Conservation (phyloP, 2,329 filamentous ascomycete species). For the Fusarium chuoi region DNA sequence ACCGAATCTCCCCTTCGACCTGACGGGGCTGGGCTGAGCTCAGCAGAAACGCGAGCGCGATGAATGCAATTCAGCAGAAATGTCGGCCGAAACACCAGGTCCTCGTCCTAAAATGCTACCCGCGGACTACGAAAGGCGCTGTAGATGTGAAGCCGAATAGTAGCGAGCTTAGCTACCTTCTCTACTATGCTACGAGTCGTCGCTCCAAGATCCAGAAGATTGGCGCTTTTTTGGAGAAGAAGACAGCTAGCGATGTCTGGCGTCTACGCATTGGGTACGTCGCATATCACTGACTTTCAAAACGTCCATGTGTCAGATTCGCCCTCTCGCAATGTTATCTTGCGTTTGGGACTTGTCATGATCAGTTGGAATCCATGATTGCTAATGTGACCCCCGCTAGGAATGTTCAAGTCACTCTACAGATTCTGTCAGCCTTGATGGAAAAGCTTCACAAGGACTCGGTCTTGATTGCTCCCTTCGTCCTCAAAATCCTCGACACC, state of each 20-base stretch:
- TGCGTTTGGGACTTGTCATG: neutral
- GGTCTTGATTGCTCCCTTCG: slow-evolving; percentile 84
- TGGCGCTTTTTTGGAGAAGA: slow-evolving; percentile 92
- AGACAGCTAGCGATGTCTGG: slow-evolving; percentile 91
- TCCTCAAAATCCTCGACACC: slow-evolving; percentile 84
- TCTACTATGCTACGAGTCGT: slow-evolving; percentile 96
- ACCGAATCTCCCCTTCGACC: neutral
- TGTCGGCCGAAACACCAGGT: slow-evolving; percentile 97
- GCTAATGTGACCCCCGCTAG: slow-evolving; percentile 56
- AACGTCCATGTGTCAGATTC: slow-evolving; percentile 26
- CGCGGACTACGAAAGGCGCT: slow-evolving; percentile 87
- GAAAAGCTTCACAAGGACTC: slow-evolving; percentile 93
- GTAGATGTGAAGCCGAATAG: slow-evolving; percentile 96
- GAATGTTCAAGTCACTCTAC: slow-evolving; percentile 93
- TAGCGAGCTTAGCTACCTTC: slow-evolving; percentile 94
- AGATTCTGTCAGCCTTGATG: slow-evolving; percentile 90
- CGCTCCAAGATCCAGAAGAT: slow-evolving; percentile 97
- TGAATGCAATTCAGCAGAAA: slow-evolving; percentile 74
- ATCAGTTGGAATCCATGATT: neutral
- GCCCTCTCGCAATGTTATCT: neutral
- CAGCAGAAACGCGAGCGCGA: slow-evolving; percentile 47
- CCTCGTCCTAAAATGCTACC: slow-evolving; percentile 95
- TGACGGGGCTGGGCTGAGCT: slow-evolving; percentile 36
- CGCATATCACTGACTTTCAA: slow-evolving; percentile 16
- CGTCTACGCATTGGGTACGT: slow-evolving; percentile 84